Evolutionary conservation across 2,329 filamentous ascomycete species (phyloP).

Genomic region (Penicillium sp.): DNA sequence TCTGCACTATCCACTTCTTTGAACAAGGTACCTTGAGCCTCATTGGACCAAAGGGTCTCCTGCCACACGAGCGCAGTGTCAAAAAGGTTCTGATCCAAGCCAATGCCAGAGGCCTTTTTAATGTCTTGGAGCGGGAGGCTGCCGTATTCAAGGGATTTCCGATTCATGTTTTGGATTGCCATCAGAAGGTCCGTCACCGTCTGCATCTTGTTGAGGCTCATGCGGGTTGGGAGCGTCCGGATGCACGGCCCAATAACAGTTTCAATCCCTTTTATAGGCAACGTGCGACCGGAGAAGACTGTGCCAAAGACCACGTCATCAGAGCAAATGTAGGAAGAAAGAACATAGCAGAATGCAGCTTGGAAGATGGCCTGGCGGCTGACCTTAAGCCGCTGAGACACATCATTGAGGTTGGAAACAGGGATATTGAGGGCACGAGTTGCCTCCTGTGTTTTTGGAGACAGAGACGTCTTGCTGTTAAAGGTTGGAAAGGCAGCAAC

Average conservation of each 20-base stretch:
- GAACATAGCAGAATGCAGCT: slow-evolving; percentile 64
- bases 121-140: slow-evolving; percentile 67
- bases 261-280: slow-evolving; percentile 69
- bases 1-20: slow-evolving; percentile 62
- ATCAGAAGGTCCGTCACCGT: slow-evolving; percentile 61
- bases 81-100: slow-evolving; percentile 60
- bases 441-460: slow-evolving; percentile 27
- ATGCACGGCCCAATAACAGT: slow-evolving; percentile 76
- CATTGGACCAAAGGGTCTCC: slow-evolving; percentile 57
- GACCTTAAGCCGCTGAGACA: slow-evolving; percentile 46
- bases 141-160: slow-evolving; percentile 62
- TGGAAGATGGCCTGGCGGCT: slow-evolving; percentile 74
- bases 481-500: slow-evolving; percentile 59
- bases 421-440: slow-evolving; percentile 36
- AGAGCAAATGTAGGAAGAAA: slow-evolving; percentile 62
- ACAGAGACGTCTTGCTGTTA: slow-evolving; percentile 38
- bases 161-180: slow-evolving; percentile 63
- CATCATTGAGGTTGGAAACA: slow-evolving; percentile 33
- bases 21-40: slow-evolving; percentile 45
- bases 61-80: slow-evolving; percentile 83
- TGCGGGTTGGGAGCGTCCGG: slow-evolving; percentile 68
- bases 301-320: slow-evolving; percentile 71
- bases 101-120: slow-evolving; percentile 56
- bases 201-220: slow-evolving; percentile 54
- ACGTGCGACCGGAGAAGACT: slow-evolving; percentile 75